phyloP scores from a whole-genome alignment of 2,329 filamentous ascomycete species.

The Fusarium sp. region DNA sequence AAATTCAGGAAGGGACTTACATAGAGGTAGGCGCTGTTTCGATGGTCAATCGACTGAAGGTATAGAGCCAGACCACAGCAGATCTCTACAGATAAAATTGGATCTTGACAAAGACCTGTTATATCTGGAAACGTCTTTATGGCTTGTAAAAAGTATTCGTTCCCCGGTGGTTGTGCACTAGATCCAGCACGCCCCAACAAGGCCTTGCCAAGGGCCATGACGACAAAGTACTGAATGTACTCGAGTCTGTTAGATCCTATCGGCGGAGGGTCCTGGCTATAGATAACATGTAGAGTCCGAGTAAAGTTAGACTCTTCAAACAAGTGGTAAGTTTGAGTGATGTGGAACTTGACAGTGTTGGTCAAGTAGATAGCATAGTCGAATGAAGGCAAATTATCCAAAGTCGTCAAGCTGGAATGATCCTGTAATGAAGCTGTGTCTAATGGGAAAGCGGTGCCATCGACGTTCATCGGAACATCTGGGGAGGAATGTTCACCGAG shows the following conservation, averaged over 20 bases:
- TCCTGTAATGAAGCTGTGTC: background rate
- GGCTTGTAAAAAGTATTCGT: constrained; percentile 9
- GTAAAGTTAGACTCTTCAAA: constrained; percentile 16
- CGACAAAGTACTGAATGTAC: constrained; percentile 16
- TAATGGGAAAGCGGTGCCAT: constrained; percentile 11
- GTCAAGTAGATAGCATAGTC: constrained; percentile 17
- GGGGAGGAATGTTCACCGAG: constrained; percentile 5
- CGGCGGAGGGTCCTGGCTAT: background rate
- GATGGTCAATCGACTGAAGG: constrained; percentile 14
- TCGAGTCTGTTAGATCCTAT: background rate
- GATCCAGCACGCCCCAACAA: constrained; percentile 3
- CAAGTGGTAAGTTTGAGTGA: constrained; percentile 16
- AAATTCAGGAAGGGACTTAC: background rate
- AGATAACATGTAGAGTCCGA: background rate
- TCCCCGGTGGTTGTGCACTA: background rate
- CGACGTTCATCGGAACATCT: constrained; percentile 3
- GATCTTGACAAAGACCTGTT: constrained; percentile 5
- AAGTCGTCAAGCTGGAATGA: background rate
- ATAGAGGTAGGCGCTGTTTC: constrained; percentile 17
- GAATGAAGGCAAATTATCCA: constrained; percentile 9
- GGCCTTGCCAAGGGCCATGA: constrained; percentile 18
- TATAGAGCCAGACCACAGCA: constrained; percentile 16
- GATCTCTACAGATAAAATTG: constrained; percentile 14
- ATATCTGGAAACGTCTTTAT: constrained; percentile 10
- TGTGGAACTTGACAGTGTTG: constrained; percentile 20